These are phyloP conservation scores for Leptographium lundbergii DNA, from an alignment of 2,329 filamentous ascomycete species.

Conservation along the genomic window DNA sequence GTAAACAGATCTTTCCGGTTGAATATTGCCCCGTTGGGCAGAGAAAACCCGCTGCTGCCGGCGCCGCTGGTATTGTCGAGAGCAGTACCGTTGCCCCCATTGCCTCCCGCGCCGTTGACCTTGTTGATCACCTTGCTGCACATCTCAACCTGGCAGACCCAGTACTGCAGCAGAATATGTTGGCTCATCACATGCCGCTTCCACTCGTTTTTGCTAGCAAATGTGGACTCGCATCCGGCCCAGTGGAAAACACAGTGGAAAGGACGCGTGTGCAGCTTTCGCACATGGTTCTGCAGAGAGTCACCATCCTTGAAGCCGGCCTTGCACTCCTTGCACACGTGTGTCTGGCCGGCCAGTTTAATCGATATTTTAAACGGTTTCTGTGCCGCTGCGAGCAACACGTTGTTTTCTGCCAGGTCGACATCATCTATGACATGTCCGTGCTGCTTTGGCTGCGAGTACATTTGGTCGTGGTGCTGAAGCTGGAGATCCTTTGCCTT, in stretches of 20 bases:
- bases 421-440: not conserved
- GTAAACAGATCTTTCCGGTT: conserved; percentile 89
- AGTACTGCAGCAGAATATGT: conserved; percentile 65
- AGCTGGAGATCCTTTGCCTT: not conserved
- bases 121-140: conserved; percentile 28
- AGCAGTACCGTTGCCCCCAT: not conserved
- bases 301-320: conserved; percentile 31
- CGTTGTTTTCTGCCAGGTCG: conserved; percentile 3
- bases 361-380: conserved; percentile 13
- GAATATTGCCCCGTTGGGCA: conserved; percentile 53
- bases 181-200: conserved; percentile 78
- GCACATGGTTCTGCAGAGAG: conserved; percentile 35
- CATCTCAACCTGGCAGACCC: conserved; percentile 58
- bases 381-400: conserved; percentile 8
- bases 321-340: conserved; percentile 24
- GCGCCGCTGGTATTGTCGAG: not conserved
- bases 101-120: conserved; percentile 1
- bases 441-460: not conserved
- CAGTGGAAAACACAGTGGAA: conserved; percentile 69
- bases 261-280: conserved; percentile 41
- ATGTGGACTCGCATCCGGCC: conserved; percentile 63
- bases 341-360: conserved; percentile 8
- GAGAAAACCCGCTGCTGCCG: conserved; percentile 10
- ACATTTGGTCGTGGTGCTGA: not conserved
- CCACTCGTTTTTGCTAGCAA: conserved; percentile 87